Evolutionary conservation across 495 filamentous ascomycete genomes (phyloP).

Genomic region (Daldinia caldariorum): DNA sequence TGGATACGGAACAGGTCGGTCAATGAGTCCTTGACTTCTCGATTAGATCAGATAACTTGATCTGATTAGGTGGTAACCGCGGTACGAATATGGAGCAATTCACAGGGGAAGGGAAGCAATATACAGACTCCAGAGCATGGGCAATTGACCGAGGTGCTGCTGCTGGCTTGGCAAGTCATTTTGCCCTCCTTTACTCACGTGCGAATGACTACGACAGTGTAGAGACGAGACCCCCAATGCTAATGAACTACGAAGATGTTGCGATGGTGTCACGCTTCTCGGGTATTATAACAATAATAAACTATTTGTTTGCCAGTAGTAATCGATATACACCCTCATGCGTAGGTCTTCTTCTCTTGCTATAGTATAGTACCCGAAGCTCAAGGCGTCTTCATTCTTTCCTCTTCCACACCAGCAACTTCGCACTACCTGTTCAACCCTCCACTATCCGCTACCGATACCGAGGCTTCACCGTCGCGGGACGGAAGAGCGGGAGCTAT

Average conservation of each 20-base stretch:
- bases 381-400: slow-evolving; percentile 16
- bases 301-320: not conserved
- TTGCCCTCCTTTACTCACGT: too few relatives aligned
- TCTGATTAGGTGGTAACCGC: not conserved
- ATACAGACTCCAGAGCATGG: not conserved
- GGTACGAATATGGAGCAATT: not conserved
- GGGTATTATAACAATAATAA: not conserved
- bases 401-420: slow-evolving; percentile 7
- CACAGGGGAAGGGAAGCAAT: not conserved
- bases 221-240: not conserved
- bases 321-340: not conserved
- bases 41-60: not conserved
- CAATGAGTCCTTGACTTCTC: not conserved
- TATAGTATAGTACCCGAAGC: not conserved
- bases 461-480: not conserved
- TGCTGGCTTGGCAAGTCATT: not conserved
- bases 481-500: slow-evolving; percentile 21
- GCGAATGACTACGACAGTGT: not conserved
- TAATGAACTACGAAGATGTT: not conserved
- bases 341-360: not conserved
- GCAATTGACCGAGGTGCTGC: not conserved
- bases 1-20: not conserved
- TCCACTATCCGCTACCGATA: slow-evolving; percentile 36
- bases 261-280: not conserved
- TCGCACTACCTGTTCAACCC: slow-evolving; percentile 24